Conservation (phyloP, 2,329 filamentous ascomycete genomes). For the Calonectria pseudoturangicola region DNA sequence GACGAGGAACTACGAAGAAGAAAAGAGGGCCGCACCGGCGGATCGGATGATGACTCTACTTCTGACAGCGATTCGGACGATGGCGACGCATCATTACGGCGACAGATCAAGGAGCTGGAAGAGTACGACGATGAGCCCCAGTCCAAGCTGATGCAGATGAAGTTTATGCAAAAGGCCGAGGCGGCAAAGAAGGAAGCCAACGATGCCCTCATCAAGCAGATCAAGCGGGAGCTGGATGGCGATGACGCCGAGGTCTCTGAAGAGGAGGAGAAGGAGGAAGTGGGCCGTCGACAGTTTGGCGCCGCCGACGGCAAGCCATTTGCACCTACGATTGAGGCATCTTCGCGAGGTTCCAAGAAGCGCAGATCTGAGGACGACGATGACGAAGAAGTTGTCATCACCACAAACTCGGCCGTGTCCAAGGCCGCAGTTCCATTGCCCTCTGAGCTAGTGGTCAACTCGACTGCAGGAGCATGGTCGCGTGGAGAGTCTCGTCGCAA, state of each 20-base stretch:
- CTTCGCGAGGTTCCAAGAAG: constrained; percentile 56
- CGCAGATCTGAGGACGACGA: constrained; percentile 53
- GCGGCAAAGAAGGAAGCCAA: constrained; percentile 85
- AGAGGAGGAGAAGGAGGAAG: constrained; percentile 72
- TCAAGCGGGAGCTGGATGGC: constrained; percentile 83
- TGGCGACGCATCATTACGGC: constrained; percentile 71
- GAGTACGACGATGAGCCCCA: constrained; percentile 71
- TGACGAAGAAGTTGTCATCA: constrained; percentile 55
- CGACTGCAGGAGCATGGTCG: constrained; percentile 65
- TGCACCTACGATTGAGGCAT: constrained; percentile 56
- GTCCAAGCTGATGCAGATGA: constrained; percentile 86
- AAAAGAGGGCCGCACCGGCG: constrained; percentile 81
- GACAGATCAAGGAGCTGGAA: constrained; percentile 66
- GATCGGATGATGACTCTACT: constrained; percentile 70
- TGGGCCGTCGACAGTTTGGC: constrained; percentile 84
- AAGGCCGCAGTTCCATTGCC: constrained; percentile 33
- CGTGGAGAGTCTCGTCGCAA: constrained; percentile 61
- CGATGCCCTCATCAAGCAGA: constrained; percentile 82
- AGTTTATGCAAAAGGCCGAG: constrained; percentile 95
- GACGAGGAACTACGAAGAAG: constrained; percentile 88
- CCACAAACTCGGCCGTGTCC: constrained; percentile 46
- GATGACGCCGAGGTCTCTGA: constrained; percentile 70
- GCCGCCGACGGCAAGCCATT: constrained; percentile 61
- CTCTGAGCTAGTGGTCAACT: constrained; percentile 46
- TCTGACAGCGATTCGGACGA: constrained; percentile 75